Evolutionary conservation across 257 asterid species (phyloP).

Genomic region (Solanum peruvianum): DNA sequence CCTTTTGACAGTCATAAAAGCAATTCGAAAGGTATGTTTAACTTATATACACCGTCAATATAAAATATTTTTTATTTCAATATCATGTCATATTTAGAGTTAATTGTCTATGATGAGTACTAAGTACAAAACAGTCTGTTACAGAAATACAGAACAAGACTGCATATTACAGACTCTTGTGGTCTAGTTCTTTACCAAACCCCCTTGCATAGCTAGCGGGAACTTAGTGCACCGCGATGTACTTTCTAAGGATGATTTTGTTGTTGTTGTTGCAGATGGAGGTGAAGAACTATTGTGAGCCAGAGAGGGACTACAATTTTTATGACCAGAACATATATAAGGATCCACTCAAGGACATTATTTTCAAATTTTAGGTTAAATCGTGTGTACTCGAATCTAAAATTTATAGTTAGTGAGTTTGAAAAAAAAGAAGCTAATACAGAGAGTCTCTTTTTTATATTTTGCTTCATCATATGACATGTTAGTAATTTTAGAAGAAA

Average conservation of each 20-base stretch:
- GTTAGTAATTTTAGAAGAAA: background rate
- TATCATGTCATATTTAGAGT: background rate
- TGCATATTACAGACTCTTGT: background rate
- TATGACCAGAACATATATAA: constrained; percentile 2
- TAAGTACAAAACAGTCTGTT: background rate
- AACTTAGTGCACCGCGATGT: background rate
- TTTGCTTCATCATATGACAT: background rate
- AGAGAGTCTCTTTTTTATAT: background rate
- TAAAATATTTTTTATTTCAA: rapidly evolving
- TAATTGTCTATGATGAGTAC: background rate
- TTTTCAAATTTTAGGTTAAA: constrained; percentile 38
- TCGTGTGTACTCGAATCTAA: background rate
- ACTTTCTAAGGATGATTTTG: background rate
- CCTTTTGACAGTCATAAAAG: constrained; percentile 53
- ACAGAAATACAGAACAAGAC: rapidly evolving
- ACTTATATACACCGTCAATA: background rate
- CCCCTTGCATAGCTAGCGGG: background rate
- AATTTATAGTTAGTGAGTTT: background rate
- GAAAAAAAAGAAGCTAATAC: background rate
- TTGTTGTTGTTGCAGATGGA: constrained; percentile 48
- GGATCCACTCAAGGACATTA: constrained; percentile 59
- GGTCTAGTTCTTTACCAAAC: rapidly evolving
- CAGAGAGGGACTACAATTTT: background rate
- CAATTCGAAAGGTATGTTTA: constrained; percentile 54
- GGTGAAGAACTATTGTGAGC: constrained; percentile 39